phyloP scores from a whole-genome alignment of 148 eudicot genomes.

The Rhododendron kiyosumense region DNA sequence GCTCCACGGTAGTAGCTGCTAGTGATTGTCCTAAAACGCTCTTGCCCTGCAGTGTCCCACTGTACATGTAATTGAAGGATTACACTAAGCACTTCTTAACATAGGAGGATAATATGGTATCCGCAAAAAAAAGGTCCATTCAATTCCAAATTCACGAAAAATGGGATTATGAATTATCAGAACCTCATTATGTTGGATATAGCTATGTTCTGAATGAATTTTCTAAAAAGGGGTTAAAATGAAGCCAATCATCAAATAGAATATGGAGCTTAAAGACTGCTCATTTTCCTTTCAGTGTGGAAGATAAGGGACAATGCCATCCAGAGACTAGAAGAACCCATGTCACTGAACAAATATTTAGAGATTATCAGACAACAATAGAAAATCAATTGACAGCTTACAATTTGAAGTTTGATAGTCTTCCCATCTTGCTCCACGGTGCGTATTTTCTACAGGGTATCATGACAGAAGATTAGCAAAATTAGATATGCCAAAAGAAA shows the following conservation, averaged over 20 bases:
- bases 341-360: neutral
- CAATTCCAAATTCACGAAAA: neutral
- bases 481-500: neutral
- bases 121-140: neutral
- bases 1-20: conserved; percentile 51
- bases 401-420: conserved; percentile 37
- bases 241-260: neutral
- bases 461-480: neutral
- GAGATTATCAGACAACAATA: neutral
- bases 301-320: neutral
- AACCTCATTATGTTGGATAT: neutral
- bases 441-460: conserved; percentile 24
- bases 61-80: conserved; percentile 11
- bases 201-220: neutral
- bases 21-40: conserved; percentile 40
- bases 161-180: neutral
- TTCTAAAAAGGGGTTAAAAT: neutral
- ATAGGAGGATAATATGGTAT: neutral
- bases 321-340: neutral
- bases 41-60: conserved; percentile 43
- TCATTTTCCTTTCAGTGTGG: neutral
- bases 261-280: neutral
- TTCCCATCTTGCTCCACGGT: conserved; percentile 42
- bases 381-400: conserved; percentile 6
- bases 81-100: neutral